Conservation (phyloP, 441 rosid species). For the Eugenia klotzschiana region DNA sequence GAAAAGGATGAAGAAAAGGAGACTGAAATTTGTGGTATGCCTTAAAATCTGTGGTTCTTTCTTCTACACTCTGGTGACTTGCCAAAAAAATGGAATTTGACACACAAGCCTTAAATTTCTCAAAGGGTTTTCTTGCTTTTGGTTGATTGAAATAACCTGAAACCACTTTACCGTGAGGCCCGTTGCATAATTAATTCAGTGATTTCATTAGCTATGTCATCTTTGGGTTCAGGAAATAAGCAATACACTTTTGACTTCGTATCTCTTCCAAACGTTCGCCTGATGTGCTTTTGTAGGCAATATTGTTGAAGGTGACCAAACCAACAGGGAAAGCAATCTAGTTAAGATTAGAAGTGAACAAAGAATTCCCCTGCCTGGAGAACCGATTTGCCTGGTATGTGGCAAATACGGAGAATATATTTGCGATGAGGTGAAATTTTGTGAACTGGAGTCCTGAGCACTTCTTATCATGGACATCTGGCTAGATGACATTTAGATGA, state of each 20-base stretch:
- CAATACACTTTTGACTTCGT: neutral
- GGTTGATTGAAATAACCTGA: neutral
- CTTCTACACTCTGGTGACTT: neutral
- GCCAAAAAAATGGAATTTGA: neutral
- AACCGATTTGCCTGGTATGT: constrained; percentile 50
- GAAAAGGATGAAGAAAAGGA: constrained; percentile 20
- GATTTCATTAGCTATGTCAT: neutral
- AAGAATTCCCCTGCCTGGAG: constrained; percentile 42
- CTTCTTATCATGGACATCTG: constrained; percentile 1
- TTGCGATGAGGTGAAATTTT: constrained; percentile 38
- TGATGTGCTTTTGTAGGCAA: constrained; percentile 6
- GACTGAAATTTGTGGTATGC: constrained; percentile 25
- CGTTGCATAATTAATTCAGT: neutral
- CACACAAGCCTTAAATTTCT: neutral
- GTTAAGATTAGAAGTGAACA: constrained; percentile 32
- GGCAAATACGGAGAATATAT: constrained; percentile 69
- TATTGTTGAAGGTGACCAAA: constrained; percentile 12
- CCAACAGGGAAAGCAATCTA: neutral
- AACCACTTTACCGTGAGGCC: neutral
- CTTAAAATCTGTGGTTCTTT: neutral
- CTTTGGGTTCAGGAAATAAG: neutral
- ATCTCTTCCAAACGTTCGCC: neutral
- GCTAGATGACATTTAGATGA: neutral
- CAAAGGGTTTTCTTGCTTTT: neutral
- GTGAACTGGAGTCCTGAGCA: neutral